phyloP scores from a whole-genome alignment of 139 green algal species.

The Chlamydomonas incerta region DNA sequence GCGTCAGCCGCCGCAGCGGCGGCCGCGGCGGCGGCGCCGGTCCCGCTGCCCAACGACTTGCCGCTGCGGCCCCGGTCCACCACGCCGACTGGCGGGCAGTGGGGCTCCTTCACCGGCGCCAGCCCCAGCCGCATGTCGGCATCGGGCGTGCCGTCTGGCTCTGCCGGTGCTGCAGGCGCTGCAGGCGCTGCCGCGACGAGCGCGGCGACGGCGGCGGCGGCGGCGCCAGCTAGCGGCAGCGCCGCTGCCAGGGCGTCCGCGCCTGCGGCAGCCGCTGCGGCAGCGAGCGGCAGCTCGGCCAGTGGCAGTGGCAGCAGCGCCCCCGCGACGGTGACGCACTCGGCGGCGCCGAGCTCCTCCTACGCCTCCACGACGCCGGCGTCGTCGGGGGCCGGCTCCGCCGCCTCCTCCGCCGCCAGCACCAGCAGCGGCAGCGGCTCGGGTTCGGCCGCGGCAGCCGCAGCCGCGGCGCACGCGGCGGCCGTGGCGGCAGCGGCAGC shows the following conservation, averaged over 20 bases:
- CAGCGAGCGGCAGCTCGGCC: not conserved
- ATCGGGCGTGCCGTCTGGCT: too few relatives aligned
- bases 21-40: not conserved
- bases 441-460: too few relatives aligned
- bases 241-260: not conserved
- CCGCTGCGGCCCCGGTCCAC: not conserved
- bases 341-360: not conserved
- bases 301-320: too few relatives aligned
- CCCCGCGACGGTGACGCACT: too few relatives aligned
- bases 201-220: not conserved
- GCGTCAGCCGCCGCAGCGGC: too few relatives aligned
- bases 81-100: too few relatives aligned
- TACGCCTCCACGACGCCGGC: not conserved
- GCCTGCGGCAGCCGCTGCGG: not conserved
- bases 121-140: not conserved
- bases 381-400: not conserved
- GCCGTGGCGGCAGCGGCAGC: not conserved
- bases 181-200: not conserved
- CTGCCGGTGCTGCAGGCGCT: not conserved
- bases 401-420: not conserved
- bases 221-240: not conserved
- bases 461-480: too few relatives aligned
- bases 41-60: conserved; percentile 7
- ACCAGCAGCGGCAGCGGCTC: too few relatives aligned
- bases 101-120: not conserved